A percentile compares a stretch with the other conserved stretches of the same genome.
Evolutionary conservation across 2,329 filamentous ascomycete genomes (phyloP).

Genomic region (Metarhizium brunneum): DNA sequence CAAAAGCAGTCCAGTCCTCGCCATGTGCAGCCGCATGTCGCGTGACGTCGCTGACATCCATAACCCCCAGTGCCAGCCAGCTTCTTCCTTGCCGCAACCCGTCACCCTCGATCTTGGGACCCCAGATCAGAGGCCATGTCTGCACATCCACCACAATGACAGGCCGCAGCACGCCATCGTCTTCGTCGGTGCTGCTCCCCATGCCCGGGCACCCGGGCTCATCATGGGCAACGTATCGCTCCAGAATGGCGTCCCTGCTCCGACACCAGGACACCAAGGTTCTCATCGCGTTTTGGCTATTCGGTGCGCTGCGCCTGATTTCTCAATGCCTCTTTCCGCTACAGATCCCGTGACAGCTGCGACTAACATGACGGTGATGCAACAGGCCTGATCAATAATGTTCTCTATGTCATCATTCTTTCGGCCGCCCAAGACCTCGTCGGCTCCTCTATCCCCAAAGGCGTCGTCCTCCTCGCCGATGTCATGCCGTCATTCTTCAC

Average conservation of each 20-base stretch:
- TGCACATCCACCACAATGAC: constrained; percentile 20
- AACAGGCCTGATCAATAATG: constrained; percentile 69
- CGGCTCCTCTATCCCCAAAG: constrained; percentile 81
- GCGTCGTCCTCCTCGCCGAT: constrained; percentile 85
- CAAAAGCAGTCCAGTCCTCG: too few relatives aligned
- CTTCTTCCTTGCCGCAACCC: background rate
- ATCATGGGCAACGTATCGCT: constrained; percentile 65
- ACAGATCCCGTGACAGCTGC: background rate
- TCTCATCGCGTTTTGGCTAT: constrained; percentile 81
- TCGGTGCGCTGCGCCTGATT: constrained; percentile 48
- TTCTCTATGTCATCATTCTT: constrained; percentile 94
- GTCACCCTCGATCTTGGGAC: background rate
- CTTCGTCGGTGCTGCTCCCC: constrained; percentile 39
- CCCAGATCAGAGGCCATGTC: background rate
- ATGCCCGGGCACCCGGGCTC: constrained; percentile 50
- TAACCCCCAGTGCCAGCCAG: too few relatives aligned
- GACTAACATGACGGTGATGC: background rate
- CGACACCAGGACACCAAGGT: constrained; percentile 62
- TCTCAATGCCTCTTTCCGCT: background rate
- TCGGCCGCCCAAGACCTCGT: constrained; percentile 93
- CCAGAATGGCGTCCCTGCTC: constrained; percentile 54
- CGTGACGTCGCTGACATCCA: background rate
- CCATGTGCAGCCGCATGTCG: background rate
- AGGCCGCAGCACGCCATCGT: constrained; percentile 29
- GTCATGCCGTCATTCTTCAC: constrained; percentile 82